phyloP scores from a whole-genome alignment of 225 moss, liverwort and hornwort species.

The Thuidium tamariscinum region DNA sequence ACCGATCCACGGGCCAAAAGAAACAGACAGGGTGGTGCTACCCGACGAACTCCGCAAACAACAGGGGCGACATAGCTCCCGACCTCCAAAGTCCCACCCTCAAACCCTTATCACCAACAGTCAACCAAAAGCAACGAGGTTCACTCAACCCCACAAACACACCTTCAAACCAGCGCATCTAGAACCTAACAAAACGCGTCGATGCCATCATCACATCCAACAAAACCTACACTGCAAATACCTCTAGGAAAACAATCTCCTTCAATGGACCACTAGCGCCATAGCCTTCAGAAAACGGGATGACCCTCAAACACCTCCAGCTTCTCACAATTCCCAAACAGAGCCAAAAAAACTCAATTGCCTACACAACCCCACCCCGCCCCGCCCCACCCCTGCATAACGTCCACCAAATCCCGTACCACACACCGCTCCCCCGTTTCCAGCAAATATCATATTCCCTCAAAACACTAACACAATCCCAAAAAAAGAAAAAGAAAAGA shows the following conservation, averaged over 20 bases:
- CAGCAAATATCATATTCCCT: background rate
- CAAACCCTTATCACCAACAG: background rate
- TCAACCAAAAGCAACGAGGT: background rate
- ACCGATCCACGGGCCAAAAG: background rate
- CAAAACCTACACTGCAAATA: background rate
- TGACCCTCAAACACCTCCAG: background rate
- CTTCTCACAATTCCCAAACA: background rate
- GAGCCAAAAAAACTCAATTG: background rate
- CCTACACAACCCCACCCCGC: background rate
- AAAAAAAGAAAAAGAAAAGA: background rate
- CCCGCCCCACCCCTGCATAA: background rate
- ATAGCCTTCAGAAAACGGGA: background rate
- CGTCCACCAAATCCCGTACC: conserved; percentile 1
- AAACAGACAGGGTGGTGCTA: background rate
- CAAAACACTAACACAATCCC: background rate
- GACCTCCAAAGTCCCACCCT: background rate
- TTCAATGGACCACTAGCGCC: background rate
- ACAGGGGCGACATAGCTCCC: background rate
- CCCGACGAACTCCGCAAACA: background rate
- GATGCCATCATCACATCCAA: background rate
- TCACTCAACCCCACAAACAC: background rate
- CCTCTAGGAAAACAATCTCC: background rate
- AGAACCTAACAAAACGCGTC: background rate
- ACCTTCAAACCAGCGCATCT: background rate
- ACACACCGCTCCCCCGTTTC: background rate